Conservation (phyloP, 495 filamentous ascomycete genomes). For the Podospora pseudoanserina region DNA sequence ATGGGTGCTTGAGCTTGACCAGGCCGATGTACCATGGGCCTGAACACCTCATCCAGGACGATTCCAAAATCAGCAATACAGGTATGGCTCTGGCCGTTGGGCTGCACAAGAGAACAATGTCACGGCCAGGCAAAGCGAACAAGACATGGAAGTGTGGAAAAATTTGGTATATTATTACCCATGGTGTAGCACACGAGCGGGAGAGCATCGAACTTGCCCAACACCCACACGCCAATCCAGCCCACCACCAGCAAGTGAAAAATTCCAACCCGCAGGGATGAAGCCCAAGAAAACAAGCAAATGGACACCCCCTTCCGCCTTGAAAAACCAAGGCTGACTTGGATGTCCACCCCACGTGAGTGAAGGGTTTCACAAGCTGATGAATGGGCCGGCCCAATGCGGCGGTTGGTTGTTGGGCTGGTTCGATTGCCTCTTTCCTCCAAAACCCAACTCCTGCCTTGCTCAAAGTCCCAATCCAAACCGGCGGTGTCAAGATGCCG, state of each 20-base stretch:
- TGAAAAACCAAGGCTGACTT: not conserved
- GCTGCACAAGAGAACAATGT: not conserved
- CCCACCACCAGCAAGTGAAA: not conserved
- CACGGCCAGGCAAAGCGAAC: not conserved
- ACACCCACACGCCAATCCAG: not conserved
- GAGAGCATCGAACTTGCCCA: not conserved
- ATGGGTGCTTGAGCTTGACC: too few relatives aligned
- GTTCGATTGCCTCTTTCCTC: not conserved
- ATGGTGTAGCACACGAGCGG: not conserved
- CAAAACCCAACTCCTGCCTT: not conserved
- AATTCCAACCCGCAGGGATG: not conserved
- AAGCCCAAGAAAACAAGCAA: not conserved
- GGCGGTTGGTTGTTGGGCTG: conserved; percentile 3
- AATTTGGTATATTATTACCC: not conserved
- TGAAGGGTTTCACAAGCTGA: not conserved
- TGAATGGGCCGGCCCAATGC: not conserved
- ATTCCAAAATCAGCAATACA: too few relatives aligned
- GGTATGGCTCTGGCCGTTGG: not conserved
- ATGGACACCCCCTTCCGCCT: not conserved
- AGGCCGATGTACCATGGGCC: too few relatives aligned
- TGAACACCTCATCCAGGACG: too few relatives aligned
- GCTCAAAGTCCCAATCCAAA: not conserved
- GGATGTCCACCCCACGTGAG: not conserved
- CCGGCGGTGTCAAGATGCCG: not conserved
- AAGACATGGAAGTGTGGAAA: not conserved